Conservation (phyloP, 2,329 filamentous ascomycete species). For the Hirsutella minnesotensis region DNA sequence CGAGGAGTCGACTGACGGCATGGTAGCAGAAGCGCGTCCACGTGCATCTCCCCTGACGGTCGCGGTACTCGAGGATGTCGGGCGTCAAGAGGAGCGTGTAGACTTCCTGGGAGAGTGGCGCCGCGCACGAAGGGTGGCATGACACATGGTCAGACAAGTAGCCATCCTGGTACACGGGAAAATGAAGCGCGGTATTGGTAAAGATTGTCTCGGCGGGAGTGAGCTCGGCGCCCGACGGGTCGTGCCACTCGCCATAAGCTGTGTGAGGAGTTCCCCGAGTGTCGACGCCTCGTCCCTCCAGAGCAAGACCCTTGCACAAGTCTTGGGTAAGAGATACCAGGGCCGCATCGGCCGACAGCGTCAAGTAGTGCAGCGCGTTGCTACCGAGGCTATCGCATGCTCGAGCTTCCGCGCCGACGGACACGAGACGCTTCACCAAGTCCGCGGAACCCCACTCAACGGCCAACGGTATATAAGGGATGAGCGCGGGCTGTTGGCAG, state of each 20-base stretch:
- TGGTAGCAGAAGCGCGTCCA: conserved; percentile 15
- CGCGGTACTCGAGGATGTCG: conserved; percentile 8
- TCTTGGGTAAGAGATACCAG: conserved; percentile 14
- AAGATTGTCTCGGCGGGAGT: conserved; percentile 19
- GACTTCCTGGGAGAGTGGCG: conserved; percentile 4
- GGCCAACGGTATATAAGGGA: background rate
- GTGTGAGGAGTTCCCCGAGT: too few species aligned
- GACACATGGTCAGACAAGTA: conserved; percentile 2
- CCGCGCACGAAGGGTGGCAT: conserved; percentile 13
- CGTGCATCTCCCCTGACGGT: conserved; percentile 8
- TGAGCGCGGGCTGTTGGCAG: background rate
- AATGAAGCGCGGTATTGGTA: conserved; percentile 9
- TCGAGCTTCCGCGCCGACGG: conserved; percentile 8
- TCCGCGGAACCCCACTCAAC: conserved; percentile 15
- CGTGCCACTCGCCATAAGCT: too few species aligned
- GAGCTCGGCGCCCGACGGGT: conserved; percentile 2
- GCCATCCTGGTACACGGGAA: background rate
- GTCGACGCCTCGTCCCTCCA: background rate
- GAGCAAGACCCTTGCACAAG: conserved; percentile 7
- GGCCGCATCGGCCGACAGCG: conserved; percentile 10
- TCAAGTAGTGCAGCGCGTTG: conserved; percentile 13
- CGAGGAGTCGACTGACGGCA: background rate
- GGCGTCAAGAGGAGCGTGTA: conserved; percentile 13
- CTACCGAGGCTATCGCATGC: conserved; percentile 6
- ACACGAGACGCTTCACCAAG: conserved; percentile 11